Evolutionary conservation across 306 rosid genomes (phyloP).

Genomic region (Ormosia emarginata): DNA sequence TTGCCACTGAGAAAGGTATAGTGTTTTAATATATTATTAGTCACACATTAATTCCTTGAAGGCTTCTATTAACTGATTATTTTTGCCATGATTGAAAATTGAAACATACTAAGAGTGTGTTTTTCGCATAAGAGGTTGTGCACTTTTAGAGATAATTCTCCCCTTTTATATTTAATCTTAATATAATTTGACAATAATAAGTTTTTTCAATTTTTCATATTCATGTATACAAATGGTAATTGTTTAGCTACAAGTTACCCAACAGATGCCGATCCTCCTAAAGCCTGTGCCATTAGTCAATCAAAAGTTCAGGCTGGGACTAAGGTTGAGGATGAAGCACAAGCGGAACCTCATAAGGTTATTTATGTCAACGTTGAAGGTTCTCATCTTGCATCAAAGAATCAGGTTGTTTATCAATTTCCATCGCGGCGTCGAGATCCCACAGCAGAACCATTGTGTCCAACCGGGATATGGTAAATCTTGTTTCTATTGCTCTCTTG

Average conservation of each 20-base stretch:
- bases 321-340: not conserved
- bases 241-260: not conserved
- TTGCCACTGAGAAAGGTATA: not conserved
- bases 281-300: not conserved
- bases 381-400: not conserved
- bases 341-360: not conserved
- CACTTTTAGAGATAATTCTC: not conserved
- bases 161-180: not conserved
- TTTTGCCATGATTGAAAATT: not conserved
- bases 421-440: not conserved
- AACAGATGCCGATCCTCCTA: not conserved
- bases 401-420: not conserved
- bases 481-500: not conserved
- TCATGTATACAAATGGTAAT: not conserved
- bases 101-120: not conserved
- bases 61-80: not conserved
- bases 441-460: slow-evolving; percentile 4
- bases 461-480: slow-evolving; percentile 11
- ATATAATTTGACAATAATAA: not conserved
- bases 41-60: not conserved
- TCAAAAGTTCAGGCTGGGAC: not conserved
- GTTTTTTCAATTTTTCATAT: not conserved
- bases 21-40: not conserved
- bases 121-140: not conserved
- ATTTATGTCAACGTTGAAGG: not conserved